Base-by-base conservation (phyloP, 352 stramenopile genomes). In the Pythium myriotylum region DNA sequence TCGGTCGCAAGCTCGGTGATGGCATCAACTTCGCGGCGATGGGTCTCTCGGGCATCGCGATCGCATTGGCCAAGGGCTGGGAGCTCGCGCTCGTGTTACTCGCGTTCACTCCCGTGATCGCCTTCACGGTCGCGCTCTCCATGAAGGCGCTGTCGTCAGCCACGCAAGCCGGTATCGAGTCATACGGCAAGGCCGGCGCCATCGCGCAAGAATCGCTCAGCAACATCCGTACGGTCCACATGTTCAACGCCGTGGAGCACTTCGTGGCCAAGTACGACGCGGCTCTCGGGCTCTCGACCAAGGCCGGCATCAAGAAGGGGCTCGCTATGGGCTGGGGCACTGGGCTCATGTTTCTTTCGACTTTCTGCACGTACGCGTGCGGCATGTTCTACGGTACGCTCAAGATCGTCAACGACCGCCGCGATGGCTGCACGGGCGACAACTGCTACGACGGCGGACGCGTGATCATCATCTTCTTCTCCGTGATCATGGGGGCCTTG, bases 321-420 rank as follows among this genome's bases (percentile, higher is more conserved):
- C 39, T 88, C 14, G 77, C 83, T 0, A 77, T 89, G 20, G 76
- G 80, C 9, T 73, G 73, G 56, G 83, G 81, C 4, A 90, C 73
- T 4, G 80, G 79, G 33, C 88, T 35, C 16, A 89, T 92, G 71
- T 90, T 91, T 42, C 72, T 85, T 42, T 77, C 72, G 3, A 67
- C 84, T 1, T 85, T 87, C 56, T 85, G 79, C 58, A 88, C 81
- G 17, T 95, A 95, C 62, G 84, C 78, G 14, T 62, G 76, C 3
- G 87, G 87, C 7, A 86, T 95, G 74, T 93, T 77, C 72, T 94
- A 90, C 46, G 86, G 87, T 7, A 81, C 84, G 3, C 61, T 88
- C 3, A 74, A 86, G 67, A 70, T 92, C 16, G 72, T 73, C 4
- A 78, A 88, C 54, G 84, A 91, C 47, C 74, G 84, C 24, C 71